Evolutionary conservation across 1,284 basidiomycete genomes (phyloP), one percentile per base, ranked within the genome.

Genomic region (Sporisorium scitamineum): DNA sequence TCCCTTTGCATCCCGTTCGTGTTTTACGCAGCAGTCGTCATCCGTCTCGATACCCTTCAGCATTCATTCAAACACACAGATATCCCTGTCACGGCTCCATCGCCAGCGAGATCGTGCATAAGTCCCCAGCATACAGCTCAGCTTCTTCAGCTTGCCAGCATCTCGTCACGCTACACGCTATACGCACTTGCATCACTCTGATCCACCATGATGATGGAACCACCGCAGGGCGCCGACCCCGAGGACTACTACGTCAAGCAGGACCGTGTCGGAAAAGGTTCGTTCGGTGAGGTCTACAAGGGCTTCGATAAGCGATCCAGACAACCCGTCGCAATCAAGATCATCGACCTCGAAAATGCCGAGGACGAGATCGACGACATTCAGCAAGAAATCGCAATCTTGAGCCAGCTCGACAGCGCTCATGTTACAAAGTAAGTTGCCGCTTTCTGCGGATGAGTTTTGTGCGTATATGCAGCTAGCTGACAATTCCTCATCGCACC

Each of bases 351-450:
- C 39, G 96, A 99, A 87, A 94, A 93, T 82, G 95, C 96, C 56
- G 96, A 98, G 86, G 97, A 99, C 84, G 97, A 99, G 88, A 97
- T 99, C 85, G 95, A 97, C 86, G 96, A 99, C 87, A 98, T 99
- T 67, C 96, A 99, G 83, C 94, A 97, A 86, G 97, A 99, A 87
- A 99, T 99, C 71, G 93, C 96, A 86, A 98, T 98, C 75, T 90
- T 99, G 22, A 95, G 94, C n/a, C 96, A 98, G 86, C 87, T 99
- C 75, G 96, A 98, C 87, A 97, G 94, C 52, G 91, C 93, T 41
- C 92, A 93, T 87, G 95, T 99, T 67, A 99, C 96, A 72, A 94
- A 94, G 93, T 82, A 56, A 64, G 80, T 79, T 20, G 27, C 16
- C 41, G 11, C 53, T 34, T 27, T 5, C 54, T 31, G n/a, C 32